Conservation (phyloP, 768 basidiomycete species). For the Hortiboletus flavorubellus region DNA sequence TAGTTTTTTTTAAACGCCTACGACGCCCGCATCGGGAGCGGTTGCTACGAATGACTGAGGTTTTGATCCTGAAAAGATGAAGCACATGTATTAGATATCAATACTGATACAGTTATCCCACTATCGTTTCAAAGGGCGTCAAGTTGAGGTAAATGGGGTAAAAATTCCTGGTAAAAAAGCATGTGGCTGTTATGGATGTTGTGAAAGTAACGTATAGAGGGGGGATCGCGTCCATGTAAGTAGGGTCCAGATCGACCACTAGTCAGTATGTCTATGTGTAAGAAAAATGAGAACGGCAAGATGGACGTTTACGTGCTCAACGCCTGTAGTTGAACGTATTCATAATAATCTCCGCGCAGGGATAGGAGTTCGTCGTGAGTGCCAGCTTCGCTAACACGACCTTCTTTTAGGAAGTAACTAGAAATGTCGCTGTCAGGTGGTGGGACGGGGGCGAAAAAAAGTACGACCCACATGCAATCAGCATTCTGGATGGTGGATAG, state of each 20-base stretch:
- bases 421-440: background rate
- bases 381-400: conserved; percentile 78
- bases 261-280: too few species aligned
- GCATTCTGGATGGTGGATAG: conserved; percentile 92
- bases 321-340: conserved; percentile 87
- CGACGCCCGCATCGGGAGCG: background rate
- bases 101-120: too few species aligned
- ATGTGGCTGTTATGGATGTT: too few species aligned
- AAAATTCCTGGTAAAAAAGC: too few species aligned
- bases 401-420: conserved; percentile 89
- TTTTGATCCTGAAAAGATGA: background rate
- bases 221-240: too few species aligned
- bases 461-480: conserved; percentile 67
- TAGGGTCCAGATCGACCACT: too few species aligned
- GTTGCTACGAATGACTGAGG: too few species aligned
- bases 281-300: background rate
- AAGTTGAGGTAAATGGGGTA: too few species aligned
- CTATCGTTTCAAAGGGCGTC: too few species aligned
- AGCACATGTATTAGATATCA: background rate
- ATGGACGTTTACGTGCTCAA: conserved; percentile 40
- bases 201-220: too few species aligned
- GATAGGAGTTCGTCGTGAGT: conserved; percentile 81
- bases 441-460: background rate
- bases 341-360: conserved; percentile 68
- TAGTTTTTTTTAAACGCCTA: background rate